These are phyloP conservation scores for Phytophthora aleatoria DNA, from an alignment of 352 stramenopile genomes.

Conservation along the genomic window DNA sequence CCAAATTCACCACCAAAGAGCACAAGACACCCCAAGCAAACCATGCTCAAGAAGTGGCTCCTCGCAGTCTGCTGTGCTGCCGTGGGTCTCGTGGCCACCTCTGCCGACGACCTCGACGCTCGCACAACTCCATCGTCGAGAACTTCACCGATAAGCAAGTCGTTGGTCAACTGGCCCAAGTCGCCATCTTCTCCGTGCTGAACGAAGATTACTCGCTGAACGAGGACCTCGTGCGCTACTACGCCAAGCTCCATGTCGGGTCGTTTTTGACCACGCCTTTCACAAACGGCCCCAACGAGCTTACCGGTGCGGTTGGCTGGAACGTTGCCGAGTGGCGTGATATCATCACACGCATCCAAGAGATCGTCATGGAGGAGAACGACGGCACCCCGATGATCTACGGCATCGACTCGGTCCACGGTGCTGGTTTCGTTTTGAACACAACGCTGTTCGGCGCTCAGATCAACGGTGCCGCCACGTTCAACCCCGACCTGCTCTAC, in stretches of 20 bases:
- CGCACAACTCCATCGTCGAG: slow-evolving; percentile 24
- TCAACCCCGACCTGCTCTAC: slow-evolving; percentile 13
- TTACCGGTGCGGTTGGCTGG: slow-evolving; percentile 35
- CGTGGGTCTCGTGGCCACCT: slow-evolving; percentile 7
- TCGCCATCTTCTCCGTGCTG: slow-evolving; percentile 21
- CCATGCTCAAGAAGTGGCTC: slow-evolving; percentile 32
- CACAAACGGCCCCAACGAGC: slow-evolving; percentile 30
- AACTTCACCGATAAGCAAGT: slow-evolving; percentile 28
- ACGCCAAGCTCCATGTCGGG: slow-evolving; percentile 77
- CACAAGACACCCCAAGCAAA: slow-evolving; percentile 13
- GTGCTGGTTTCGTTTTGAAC: slow-evolving; percentile 12
- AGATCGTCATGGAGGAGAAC: slow-evolving; percentile 64
- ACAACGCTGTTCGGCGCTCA: slow-evolving; percentile 8
- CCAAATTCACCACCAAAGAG: slow-evolving; percentile 15
- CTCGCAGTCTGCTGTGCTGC: slow-evolving; percentile 14
- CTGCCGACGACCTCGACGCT: slow-evolving; percentile 25
- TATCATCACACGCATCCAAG: slow-evolving; percentile 72
- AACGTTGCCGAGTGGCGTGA: slow-evolving; percentile 65
- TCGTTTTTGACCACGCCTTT: slow-evolving; percentile 71
- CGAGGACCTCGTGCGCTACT: slow-evolving; percentile 55
- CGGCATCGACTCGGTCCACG: slow-evolving; percentile 12
- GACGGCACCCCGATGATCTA: slow-evolving; percentile 25
- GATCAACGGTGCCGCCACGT: slow-evolving; percentile 5
- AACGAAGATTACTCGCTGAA: slow-evolving; percentile 50
- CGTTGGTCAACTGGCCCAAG: slow-evolving; percentile 16